Base-by-base conservation (phyloP, 2,329 filamentous ascomycete species). In the Drechslerella stenobrocha region DNA sequence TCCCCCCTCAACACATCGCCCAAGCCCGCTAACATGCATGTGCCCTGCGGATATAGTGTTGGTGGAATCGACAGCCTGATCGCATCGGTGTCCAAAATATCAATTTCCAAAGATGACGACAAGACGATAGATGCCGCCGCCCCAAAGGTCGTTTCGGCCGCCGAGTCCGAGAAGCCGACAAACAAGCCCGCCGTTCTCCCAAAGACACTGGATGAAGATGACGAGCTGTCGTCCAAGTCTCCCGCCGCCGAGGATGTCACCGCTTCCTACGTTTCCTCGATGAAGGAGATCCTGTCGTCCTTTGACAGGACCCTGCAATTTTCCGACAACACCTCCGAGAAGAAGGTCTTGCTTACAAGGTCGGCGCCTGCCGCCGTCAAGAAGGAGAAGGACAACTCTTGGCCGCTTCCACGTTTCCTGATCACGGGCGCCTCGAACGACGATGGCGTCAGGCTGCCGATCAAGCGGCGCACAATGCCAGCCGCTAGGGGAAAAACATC, bases 101-200 rank as follows among this genome's bases (percentile, higher is more conserved):
- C 63, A 26, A 50, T 67, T 37, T 56, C 55, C 11, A 67, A 60
- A 20, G 63, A 67, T 11, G 63, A 67, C 50, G 63, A 67, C 51
- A 67, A 67, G 55, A 67, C 63, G 40, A 67, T 67, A 60, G 55
- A 67, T 44, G 55, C 63, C 5, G 63, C 63, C 28, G 63, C 63
- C 6, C 63, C 63, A 24, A 67, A 46, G 52, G 35, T 67, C 15
- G 26, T 60, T 37, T 50, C 55, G 22, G 50, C 26, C 24, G 26
- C 59, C 23, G 60, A 60, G 23, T 26, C 28, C 30, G 55, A 60
- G 20, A 60, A 55, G 9, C n/a, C 52, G 35, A 34, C 53, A 50
- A 46, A 53, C 18, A 48, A 47, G 18, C 13, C 26, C 2, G n/a
- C 50, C 24, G 32, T 44, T 24, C 52, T 66, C 44, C 63, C 63